Conservation (phyloP, 2,329 filamentous ascomycete species). For the Dothideomycetes sp. region DNA sequence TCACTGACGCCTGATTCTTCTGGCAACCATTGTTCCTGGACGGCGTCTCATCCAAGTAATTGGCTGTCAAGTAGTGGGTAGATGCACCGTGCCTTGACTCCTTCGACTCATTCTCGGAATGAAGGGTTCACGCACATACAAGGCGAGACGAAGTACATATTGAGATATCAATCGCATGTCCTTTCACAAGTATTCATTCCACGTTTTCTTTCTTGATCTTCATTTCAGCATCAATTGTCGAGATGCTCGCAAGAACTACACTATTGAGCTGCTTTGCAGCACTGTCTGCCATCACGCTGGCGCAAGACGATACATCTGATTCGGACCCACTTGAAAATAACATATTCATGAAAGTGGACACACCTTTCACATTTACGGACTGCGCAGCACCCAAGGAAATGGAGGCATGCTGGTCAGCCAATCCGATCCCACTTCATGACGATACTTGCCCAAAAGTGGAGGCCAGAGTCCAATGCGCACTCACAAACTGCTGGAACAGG, state of each 20-base stretch:
- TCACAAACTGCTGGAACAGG: constrained; percentile 10
- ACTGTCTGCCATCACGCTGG: neutral
- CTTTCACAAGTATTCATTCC: neutral
- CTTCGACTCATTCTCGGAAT: no score
- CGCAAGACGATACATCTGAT: neutral
- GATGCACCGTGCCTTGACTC: no score
- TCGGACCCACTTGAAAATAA: neutral
- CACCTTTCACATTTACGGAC: constrained; percentile 1
- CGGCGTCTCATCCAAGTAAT: no score
- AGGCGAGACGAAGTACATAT: no score
- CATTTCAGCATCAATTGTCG: no score
- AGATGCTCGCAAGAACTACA: no score
- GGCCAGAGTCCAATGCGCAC: neutral
- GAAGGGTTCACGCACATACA: no score
- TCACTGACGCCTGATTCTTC: no score
- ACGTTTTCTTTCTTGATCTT: neutral
- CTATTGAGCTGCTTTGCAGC: neutral
- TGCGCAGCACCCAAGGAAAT: constrained; percentile 3
- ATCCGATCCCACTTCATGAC: neutral
- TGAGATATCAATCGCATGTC: neutral
- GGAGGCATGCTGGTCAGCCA: constrained; percentile 4
- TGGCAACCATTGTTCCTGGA: no score
- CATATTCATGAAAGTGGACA: neutral
- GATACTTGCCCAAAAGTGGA: neutral
- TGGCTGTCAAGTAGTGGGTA: no score